Conservation (phyloP, 2,329 filamentous ascomycete species). For the Fusarium abutilonis region DNA sequence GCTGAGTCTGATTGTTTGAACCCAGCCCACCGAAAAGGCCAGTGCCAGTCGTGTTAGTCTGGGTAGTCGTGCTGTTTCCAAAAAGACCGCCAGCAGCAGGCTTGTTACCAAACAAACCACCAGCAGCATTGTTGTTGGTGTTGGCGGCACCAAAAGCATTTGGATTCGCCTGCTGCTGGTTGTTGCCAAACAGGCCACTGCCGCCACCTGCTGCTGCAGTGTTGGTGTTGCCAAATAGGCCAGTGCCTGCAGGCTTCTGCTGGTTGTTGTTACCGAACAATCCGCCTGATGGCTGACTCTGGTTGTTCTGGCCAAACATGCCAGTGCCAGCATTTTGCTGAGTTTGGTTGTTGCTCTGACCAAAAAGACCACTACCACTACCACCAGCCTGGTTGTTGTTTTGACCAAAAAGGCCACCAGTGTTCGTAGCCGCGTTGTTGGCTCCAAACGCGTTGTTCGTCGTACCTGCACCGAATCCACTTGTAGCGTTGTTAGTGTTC, state of each 20-base stretch:
- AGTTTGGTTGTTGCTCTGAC: constrained; percentile 46
- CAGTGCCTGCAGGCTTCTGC: constrained; percentile 51
- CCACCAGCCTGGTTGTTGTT: constrained; percentile 48
- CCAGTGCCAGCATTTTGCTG: constrained; percentile 43
- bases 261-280: constrained; percentile 59
- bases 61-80: constrained; percentile 49
- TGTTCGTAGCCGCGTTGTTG: constrained; percentile 45
- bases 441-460: constrained; percentile 45
- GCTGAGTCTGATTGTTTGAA: constrained; percentile 51
- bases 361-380: constrained; percentile 58
- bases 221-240: constrained; percentile 43
- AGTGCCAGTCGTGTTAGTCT: constrained; percentile 52
- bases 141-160: constrained; percentile 48
- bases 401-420: constrained; percentile 55
- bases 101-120: constrained; percentile 55
- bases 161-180: constrained; percentile 46
- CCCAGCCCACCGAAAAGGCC: constrained; percentile 58
- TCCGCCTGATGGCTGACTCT: constrained; percentile 50
- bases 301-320: constrained; percentile 52
- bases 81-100: constrained; percentile 54
- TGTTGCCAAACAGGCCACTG: constrained; percentile 57
- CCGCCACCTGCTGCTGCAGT: constrained; percentile 17
- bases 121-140: constrained; percentile 48
- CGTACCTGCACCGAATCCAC: constrained; percentile 43
- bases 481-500: constrained; percentile 39